Evolutionary conservation across 1,139 yeast genomes (phyloP).

Genomic region (Barnettozyma hawaiiensis): DNA sequence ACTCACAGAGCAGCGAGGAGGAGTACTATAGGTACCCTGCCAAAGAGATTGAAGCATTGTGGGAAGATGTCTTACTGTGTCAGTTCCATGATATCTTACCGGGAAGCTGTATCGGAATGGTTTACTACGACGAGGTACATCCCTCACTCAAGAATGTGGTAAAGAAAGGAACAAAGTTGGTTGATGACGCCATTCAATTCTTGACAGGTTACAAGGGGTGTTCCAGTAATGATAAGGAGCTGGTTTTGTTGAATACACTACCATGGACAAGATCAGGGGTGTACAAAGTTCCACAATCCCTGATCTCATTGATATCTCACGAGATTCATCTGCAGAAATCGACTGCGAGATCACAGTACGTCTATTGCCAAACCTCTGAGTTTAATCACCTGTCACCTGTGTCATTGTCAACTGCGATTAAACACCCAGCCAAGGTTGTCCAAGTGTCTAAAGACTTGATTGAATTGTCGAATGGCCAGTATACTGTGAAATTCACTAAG

Average conservation of each 20-base stretch:
- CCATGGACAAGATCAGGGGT: constrained; percentile 67
- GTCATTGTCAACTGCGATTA: constrained; percentile 20
- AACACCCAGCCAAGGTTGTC: constrained; percentile 44
- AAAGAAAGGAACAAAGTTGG: constrained; percentile 46
- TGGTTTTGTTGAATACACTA: constrained; percentile 47
- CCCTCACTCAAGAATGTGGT: constrained; percentile 64
- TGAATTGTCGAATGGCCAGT: constrained; percentile 52
- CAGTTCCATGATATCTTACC: constrained; percentile 97
- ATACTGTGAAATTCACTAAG: constrained; percentile 50
- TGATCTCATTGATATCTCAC: constrained; percentile 2
- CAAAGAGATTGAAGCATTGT: constrained; percentile 56
- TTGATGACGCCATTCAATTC: constrained; percentile 45
- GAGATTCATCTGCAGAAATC: constrained; percentile 6
- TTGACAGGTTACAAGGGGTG: constrained; percentile 24
- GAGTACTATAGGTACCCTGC: constrained; percentile 70
- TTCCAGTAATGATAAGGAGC: constrained; percentile 10
- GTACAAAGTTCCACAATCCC: constrained; percentile 32
- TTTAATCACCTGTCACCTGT: constrained; percentile 12
- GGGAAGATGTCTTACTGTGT: constrained; percentile 87
- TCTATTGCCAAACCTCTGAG: constrained; percentile 12
- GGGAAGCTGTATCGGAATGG: constrained; percentile 93
- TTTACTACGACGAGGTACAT: constrained; percentile 85
- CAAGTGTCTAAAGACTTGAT: constrained; percentile 38
- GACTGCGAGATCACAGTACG: constrained; percentile 18
- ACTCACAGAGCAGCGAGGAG: constrained; percentile 32